Percentiles rank a stretch among this genome's conserved stretches.
phyloP scores from a whole-genome alignment of 2,329 filamentous ascomycete genomes.

The Aspergillus niger region DNA sequence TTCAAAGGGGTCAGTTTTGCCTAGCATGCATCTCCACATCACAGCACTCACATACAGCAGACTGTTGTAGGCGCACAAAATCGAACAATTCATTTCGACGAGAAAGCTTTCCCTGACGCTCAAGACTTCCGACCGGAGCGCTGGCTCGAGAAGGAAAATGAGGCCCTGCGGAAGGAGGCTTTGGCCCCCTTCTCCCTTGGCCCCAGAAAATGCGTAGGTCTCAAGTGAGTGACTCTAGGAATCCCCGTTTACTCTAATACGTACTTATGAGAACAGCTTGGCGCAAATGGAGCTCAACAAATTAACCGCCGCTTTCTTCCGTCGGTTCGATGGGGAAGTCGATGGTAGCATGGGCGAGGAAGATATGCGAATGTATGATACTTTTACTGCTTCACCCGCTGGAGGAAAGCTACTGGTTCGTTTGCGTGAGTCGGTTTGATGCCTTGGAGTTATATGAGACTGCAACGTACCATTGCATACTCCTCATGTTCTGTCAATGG shows the following conservation, averaged over 20 bases:
- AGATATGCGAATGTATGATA: neutral
- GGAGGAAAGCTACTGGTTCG: neutral
- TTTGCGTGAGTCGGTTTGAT: neutral
- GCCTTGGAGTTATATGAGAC: neutral
- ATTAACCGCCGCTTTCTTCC: neutral
- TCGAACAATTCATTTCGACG: neutral
- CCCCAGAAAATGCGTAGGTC: neutral
- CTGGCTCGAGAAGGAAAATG: neutral
- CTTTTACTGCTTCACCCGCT: neutral
- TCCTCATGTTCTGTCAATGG: neutral
- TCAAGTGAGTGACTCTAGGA: neutral
- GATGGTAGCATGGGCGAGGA: neutral
- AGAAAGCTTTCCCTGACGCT: neutral
- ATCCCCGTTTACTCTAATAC: neutral
- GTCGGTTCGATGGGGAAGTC: neutral
- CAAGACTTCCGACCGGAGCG: neutral
- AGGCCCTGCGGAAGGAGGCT: neutral
- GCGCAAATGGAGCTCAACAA: slow-evolving; percentile 1
- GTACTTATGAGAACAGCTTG: neutral
- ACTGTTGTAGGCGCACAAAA: neutral
- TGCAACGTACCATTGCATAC: neutral
- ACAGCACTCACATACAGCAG: neutral
- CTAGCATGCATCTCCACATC: neutral
- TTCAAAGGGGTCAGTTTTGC: neutral
- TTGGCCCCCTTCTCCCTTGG: neutral